Evolutionary conservation across 1,139 yeast genomes (phyloP).

Genomic region (Blastobotrys malaysiensis): DNA sequence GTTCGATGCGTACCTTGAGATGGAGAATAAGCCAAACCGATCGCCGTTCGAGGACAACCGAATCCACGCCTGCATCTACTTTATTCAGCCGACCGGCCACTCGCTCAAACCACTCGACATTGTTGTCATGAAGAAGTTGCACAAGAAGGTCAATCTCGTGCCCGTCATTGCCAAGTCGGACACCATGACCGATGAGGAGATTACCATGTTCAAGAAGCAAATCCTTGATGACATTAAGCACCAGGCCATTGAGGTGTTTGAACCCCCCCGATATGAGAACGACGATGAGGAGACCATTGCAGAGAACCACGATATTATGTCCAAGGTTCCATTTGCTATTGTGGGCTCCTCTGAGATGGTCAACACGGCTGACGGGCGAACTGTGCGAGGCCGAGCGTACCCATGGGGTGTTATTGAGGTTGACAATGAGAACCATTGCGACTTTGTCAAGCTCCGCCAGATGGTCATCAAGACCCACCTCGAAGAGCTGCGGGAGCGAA

Average conservation of each 20-base stretch:
- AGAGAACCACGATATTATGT: slow-evolving; percentile 61
- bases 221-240: slow-evolving; percentile 69
- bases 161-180: slow-evolving; percentile 96
- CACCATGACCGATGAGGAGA: slow-evolving; percentile 85
- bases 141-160: slow-evolving; percentile 85
- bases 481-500: slow-evolving; percentile 90
- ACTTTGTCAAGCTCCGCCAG: slow-evolving; percentile 86
- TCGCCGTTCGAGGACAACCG: slow-evolving; percentile 73
- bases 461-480: slow-evolving; percentile 82
- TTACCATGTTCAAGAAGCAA: slow-evolving; percentile 59
- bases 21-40: slow-evolving; percentile 83
- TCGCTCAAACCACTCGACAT: slow-evolving; percentile 85
- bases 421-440: slow-evolving; percentile 91
- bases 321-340: slow-evolving; percentile 85
- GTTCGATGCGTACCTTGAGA: slow-evolving; percentile 83
- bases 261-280: slow-evolving; percentile 71
- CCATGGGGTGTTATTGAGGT: slow-evolving; percentile 99
- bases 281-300: slow-evolving; percentile 78
- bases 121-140: slow-evolving; percentile 80
- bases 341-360: slow-evolving; percentile 84
- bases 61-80: slow-evolving; percentile 94
- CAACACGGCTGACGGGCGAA: slow-evolving; percentile 66
- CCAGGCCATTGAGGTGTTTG: slow-evolving; percentile 73
- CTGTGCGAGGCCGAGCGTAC: slow-evolving; percentile 86
- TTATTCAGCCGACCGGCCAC: slow-evolving; percentile 97